phyloP scores from a whole-genome alignment of 1,139 yeast species.

The Ashbya aceris region DNA sequence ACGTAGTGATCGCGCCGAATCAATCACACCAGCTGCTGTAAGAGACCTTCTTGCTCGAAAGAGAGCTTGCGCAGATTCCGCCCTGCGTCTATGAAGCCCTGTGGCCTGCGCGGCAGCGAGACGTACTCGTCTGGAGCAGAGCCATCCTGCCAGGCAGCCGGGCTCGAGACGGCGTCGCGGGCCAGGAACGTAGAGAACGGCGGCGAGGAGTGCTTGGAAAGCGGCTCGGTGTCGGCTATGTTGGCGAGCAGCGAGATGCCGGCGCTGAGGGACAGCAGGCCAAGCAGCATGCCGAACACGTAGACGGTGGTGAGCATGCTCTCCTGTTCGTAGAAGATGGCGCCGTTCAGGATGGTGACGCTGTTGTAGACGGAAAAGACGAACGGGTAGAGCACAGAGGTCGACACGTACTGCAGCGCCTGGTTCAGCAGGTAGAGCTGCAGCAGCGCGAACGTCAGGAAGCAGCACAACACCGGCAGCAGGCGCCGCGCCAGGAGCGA shows the following conservation, averaged over 20 bases:
- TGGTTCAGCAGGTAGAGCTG: constrained; percentile 68
- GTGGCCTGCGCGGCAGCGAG: background rate
- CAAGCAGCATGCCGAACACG: constrained; percentile 40
- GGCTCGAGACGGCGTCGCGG: too few species aligned
- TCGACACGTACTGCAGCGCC: constrained; percentile 64
- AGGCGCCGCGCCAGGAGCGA: constrained; percentile 15
- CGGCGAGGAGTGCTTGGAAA: too few species aligned
- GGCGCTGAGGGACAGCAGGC: constrained; percentile 43
- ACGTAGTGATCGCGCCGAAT: too few species aligned
- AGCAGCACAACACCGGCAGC: constrained; percentile 37
- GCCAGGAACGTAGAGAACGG: too few species aligned
- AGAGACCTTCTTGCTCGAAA: background rate
- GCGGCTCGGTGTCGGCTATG: too few species aligned
- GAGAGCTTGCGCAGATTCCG: background rate
- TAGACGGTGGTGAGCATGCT: constrained; percentile 40
- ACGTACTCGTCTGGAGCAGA: background rate
- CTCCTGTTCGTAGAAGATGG: constrained; percentile 52
- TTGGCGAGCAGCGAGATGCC: background rate
- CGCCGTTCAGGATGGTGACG: constrained; percentile 62
- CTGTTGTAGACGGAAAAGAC: constrained; percentile 79
- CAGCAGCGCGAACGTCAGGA: constrained; percentile 59
- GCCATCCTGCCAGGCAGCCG: background rate
- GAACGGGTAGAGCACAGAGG: constrained; percentile 74
- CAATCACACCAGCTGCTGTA: background rate
- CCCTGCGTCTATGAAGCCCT: background rate